These are phyloP conservation scores for Brachypodium distachyon DNA, from an alignment of 202 grass and related monocot genomes.

Conservation along the genomic window DNA sequence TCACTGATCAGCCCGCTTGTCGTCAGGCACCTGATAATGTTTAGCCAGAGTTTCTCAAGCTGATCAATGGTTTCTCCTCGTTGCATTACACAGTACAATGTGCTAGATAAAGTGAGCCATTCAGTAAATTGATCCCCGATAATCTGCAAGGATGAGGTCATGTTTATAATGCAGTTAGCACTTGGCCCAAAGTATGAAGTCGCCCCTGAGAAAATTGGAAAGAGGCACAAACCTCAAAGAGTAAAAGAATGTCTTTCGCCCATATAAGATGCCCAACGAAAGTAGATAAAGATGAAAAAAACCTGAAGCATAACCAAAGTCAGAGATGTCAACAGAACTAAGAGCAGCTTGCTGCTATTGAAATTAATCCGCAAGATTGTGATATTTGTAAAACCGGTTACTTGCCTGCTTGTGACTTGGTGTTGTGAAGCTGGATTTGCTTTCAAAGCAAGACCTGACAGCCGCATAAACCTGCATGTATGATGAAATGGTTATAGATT, in stretches of 20 bases:
- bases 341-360: not conserved
- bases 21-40: slow-evolving; percentile 27
- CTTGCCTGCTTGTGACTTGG: slow-evolving; percentile 36
- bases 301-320: slow-evolving; percentile 27
- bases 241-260: slow-evolving; percentile 30
- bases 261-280: slow-evolving; percentile 22
- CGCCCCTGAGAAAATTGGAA: not conserved
- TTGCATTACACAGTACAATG: slow-evolving; percentile 12
- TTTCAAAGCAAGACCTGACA: slow-evolving; percentile 30
- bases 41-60: slow-evolving; percentile 47
- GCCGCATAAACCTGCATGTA: slow-evolving; percentile 46
- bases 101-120: slow-evolving; percentile 33
- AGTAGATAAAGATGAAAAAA: slow-evolving; percentile 31
- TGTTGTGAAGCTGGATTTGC: slow-evolving; percentile 32
- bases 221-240: slow-evolving; percentile 46
- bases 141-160: slow-evolving; percentile 31
- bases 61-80: slow-evolving; percentile 32
- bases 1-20: slow-evolving; percentile 34
- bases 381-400: not conserved
- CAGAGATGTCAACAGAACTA: not conserved
- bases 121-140: slow-evolving; percentile 46
- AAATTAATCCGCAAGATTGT: slow-evolving; percentile 8
- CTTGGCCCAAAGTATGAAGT: not conserved
- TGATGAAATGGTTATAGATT: not conserved
- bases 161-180: not conserved